phyloP scores from a whole-genome alignment of 139 green algal genomes.

The Tetratostichococcus sp. region DNA sequence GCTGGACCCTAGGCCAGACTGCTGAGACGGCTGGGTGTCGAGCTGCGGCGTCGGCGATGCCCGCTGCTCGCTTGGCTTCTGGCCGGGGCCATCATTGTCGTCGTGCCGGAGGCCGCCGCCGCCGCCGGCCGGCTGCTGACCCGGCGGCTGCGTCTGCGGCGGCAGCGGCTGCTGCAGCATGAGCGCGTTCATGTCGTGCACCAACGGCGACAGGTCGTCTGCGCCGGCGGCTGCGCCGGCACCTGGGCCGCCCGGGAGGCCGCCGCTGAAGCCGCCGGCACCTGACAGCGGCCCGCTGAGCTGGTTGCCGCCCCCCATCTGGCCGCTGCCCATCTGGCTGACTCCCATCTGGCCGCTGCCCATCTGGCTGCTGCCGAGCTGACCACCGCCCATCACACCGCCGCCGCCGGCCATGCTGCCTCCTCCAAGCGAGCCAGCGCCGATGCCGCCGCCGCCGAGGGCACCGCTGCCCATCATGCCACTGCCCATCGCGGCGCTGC shows the following conservation, averaged over 20 bases:
- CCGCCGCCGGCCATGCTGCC: too few species aligned
- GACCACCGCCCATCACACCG: too few species aligned
- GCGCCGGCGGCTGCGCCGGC: too few species aligned
- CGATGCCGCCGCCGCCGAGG: not conserved
- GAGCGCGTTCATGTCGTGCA: not conserved
- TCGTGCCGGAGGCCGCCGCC: not conserved
- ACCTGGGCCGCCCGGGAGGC: not conserved
- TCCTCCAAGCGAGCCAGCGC: too few species aligned
- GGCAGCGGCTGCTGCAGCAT: not conserved
- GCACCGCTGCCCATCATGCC: too few species aligned
- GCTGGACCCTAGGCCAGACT: too few species aligned
- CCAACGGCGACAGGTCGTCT: not conserved
- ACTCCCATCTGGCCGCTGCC: not conserved
- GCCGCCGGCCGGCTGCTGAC: not conserved
- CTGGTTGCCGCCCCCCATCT: not conserved
- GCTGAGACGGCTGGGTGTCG: not conserved
- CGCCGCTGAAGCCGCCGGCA: not conserved
- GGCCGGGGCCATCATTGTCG: not conserved
- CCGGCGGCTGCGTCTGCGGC: not conserved
- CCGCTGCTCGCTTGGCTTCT: not conserved
- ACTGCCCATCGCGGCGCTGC: not conserved
- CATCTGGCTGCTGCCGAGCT: not conserved
- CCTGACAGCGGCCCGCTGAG: too few species aligned
- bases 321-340: not conserved
- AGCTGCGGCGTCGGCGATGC: not conserved